phyloP scores from a whole-genome alignment of 2,329 filamentous ascomycete genomes.

The Tolypocladium paradoxum region DNA sequence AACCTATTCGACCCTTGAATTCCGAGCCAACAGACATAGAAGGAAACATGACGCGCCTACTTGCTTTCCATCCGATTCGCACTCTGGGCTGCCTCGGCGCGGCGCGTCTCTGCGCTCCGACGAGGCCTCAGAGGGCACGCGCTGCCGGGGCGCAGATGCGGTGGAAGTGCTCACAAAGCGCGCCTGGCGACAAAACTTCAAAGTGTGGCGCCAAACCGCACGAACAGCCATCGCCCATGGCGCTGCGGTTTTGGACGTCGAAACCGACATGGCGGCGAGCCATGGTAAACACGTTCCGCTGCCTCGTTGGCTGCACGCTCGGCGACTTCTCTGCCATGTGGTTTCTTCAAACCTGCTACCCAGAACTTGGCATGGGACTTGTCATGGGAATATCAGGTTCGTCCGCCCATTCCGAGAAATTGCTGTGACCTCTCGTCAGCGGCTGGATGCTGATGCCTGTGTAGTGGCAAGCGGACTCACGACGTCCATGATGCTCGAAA shows the following conservation, averaged over 20 bases:
- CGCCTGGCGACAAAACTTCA: background rate
- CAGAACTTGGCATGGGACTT: slow-evolving; percentile 32
- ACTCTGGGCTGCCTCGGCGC: background rate
- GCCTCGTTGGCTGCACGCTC: slow-evolving; percentile 41
- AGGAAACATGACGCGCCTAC: background rate
- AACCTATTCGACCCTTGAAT: too few species aligned
- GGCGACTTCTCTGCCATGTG: slow-evolving; percentile 49
- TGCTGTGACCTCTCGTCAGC: background rate
- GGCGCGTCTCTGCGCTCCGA: background rate
- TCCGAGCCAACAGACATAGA: too few species aligned
- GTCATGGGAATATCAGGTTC: slow-evolving; percentile 44
- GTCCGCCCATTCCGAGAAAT: background rate
- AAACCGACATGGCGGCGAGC: slow-evolving; percentile 35
- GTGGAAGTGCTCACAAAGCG: background rate
- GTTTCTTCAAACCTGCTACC: slow-evolving; percentile 37
- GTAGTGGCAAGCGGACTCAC: slow-evolving; percentile 40
- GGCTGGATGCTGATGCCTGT: background rate
- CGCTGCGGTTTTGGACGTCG: slow-evolving; percentile 20
- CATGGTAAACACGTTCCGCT: slow-evolving; percentile 42
- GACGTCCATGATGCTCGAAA: slow-evolving; percentile 42
- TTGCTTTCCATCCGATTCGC: background rate
- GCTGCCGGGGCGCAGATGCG: background rate
- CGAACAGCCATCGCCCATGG: background rate
- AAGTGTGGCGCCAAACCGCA: background rate
- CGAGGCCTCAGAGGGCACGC: background rate